phyloP scores from a whole-genome alignment of 192 early-diverging fungal species.

The Podila verticillata region DNA sequence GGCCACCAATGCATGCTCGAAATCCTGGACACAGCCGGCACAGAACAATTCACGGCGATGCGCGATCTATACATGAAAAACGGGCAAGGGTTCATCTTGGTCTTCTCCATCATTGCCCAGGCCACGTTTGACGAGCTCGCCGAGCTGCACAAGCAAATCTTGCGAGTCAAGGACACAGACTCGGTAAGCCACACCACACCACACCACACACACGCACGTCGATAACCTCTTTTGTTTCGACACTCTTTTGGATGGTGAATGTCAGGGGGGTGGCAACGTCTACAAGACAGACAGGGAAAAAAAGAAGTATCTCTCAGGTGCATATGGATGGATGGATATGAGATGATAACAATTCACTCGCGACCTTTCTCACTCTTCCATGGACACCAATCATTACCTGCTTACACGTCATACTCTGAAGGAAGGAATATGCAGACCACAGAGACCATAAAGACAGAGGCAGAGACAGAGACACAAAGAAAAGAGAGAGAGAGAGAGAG shows the following conservation, averaged over 20 bases:
- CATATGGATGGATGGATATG: too few relatives aligned
- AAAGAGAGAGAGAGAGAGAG: background rate
- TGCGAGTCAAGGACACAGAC: constrained; percentile 83
- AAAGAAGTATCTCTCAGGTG: too few relatives aligned
- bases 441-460: too few relatives aligned
- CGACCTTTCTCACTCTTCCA: too few relatives aligned
- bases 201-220: background rate
- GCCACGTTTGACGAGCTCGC: constrained; percentile 83
- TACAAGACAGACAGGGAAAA: too few relatives aligned
- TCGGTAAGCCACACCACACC: constrained; percentile 42
- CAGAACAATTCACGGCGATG: constrained; percentile 72
- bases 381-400: too few relatives aligned
- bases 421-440: too few relatives aligned
- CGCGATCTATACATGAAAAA: constrained; percentile 92
- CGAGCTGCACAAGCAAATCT: constrained; percentile 76
- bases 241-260: too few relatives aligned
- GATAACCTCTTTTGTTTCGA: background rate
- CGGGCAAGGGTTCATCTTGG: constrained; percentile 90
- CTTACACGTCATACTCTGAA: too few relatives aligned
- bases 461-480: background rate
- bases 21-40: constrained; percentile 93
- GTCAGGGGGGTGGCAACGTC: too few relatives aligned
- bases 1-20: constrained; percentile 84
- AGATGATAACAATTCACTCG: too few relatives aligned
- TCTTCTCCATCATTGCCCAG: constrained; percentile 81